Base-by-base conservation (phyloP, 2,329 filamentous ascomycete genomes). In the Ceratocystis harringtonii region DNA sequence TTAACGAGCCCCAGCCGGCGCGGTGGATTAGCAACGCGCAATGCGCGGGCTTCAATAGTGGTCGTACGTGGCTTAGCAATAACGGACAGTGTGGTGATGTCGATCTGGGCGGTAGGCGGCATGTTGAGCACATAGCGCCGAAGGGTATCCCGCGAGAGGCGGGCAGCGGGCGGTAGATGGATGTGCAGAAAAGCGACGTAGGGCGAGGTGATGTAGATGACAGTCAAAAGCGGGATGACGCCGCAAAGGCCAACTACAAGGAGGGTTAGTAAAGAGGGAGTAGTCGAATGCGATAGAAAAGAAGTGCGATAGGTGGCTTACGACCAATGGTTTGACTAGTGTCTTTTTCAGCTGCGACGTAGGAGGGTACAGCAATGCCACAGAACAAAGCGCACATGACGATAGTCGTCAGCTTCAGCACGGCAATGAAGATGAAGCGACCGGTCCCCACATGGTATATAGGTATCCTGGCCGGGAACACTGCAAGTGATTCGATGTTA, bases 391-490 rank as follows among this genome's bases (percentile, higher is more conserved):
- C 80, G 65, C 87, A 86, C 48, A 88, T 74, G 68, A 90, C 83
- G 50, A 94, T 79, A 2, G 86, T 86, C 0, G 84, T 84, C 65
- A 92, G 76, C 71, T 90, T 90, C 68, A 89, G 74, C 71, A 84
- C 82, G 61, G 86, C 88, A 58, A 92, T 75, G 69, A 88, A 86
- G 5, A 84, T 82, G 36, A 82, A 86, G 66, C 83, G 80, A 7
- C 80, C 80, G 0, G 83, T 86, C 63, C 89, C 88, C 64, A 85
- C 85, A 75, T 91, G 87, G 74, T 89, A 95, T 68, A 95, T 81
- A 69, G 90, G 79, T 32, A 92, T 72, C 15, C 77, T 77, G 68
- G 83, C 79, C 0, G 84, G 83, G 67, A 81, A 80, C 43, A 74
- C 80, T 83, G 41, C 25, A 41, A 6, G 17, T 7, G 10, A 15